Conservation (phyloP, 106 monocot species). For the Phalaenopsis aphrodite region DNA sequence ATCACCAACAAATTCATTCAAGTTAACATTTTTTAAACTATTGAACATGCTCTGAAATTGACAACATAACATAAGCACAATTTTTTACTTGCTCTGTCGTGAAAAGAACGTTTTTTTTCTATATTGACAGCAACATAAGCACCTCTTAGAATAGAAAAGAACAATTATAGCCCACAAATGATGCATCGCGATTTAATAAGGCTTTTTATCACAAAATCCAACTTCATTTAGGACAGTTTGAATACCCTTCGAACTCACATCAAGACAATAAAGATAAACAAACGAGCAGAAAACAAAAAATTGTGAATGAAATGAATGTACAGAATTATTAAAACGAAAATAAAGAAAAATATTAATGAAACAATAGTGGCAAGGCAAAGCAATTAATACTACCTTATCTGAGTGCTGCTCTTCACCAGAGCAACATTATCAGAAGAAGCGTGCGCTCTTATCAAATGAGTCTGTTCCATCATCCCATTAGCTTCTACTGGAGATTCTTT, state of each 20-base stretch:
- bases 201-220: too few relatives aligned
- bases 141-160: too few relatives aligned
- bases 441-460: not conserved
- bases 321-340: not conserved
- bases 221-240: too few relatives aligned
- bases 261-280: not conserved
- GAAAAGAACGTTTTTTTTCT: too few relatives aligned
- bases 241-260: too few relatives aligned
- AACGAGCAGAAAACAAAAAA: not conserved
- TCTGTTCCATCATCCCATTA: not conserved
- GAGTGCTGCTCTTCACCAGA: conserved; percentile 3
- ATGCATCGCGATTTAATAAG: too few relatives aligned
- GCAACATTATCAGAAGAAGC: not conserved
- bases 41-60: not conserved
- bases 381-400: conserved; percentile 5
- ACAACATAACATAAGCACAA: too few relatives aligned
- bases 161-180: too few relatives aligned
- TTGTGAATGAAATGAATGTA: not conserved
- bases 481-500: conserved; percentile 2
- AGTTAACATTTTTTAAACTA: not conserved
- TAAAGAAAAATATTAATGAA: not conserved
- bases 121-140: too few relatives aligned
- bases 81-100: too few relatives aligned
- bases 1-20: not conserved
- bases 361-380: not conserved